Evolutionary conservation across 495 filamentous ascomycete genomes (phyloP), one percentile per base, ranked within the genome.

Genomic region (Penicillium canariense): DNA sequence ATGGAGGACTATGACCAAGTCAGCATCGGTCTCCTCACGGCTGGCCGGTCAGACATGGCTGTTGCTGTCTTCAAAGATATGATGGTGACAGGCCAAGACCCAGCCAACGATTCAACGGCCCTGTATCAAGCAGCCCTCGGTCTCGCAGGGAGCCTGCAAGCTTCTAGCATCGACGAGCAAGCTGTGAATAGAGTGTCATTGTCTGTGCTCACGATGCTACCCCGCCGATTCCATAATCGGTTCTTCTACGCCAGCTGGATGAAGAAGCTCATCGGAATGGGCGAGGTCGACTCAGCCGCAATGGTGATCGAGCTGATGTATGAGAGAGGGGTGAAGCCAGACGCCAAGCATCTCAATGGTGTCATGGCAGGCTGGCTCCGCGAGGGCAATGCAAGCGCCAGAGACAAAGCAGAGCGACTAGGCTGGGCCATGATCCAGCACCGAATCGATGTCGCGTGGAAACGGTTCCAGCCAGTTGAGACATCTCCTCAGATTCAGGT

Each of bases 241-340:
- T 91, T 87, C 69, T 92, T 92, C 68, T 85, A 86, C 56, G 88
- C 85, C 11, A 89, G 84, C 59, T 92, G 87, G 88, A 77, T 91
- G 62, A 91, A 89, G 68, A 85, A 88, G 35, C 78, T 92, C 2
- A 85, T 92, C 54, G 87, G 86, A 25, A 82, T 83, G 61, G 86
- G 84, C 5, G 81, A 90, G 51, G 72, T 87, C 15, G 81, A 87
- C 57, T 85, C 85, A 9, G 87, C 87, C 6, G 81, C 81, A 31
- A 73, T 82, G 34, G 87, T 91, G 12, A 73, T 89, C 12, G 79
- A 84, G 25, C 71, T 87, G 46, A 87, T 89, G 81, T 83, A 83
- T 63, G 77, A 81, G 27, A 81, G 79, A 60, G 83, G 82, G 2
- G 78, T 90, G 3, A 76, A 67, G 31, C 80, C 87, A 12, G 83